Evolutionary conservation across 1,139 yeast species (phyloP).

Genomic region (Yamadazyma triangularis): DNA sequence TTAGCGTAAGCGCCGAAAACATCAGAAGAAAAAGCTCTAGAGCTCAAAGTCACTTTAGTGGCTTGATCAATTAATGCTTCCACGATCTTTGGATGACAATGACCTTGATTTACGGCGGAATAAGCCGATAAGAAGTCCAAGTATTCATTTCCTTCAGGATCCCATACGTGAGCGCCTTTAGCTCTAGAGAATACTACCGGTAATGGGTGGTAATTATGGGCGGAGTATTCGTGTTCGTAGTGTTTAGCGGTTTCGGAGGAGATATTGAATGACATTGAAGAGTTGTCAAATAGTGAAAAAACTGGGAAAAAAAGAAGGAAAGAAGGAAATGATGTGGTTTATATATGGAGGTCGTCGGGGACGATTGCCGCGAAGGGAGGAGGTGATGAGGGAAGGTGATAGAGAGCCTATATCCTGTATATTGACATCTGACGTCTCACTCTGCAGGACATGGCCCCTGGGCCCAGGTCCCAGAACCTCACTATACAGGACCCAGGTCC

Average conservation of each 20-base stretch:
- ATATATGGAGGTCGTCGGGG: too few species aligned
- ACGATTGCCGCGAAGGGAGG: too few species aligned
- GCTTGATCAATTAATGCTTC: slow-evolving; percentile 88
- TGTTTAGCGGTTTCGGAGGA: slow-evolving; percentile 64
- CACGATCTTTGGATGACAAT: slow-evolving; percentile 92
- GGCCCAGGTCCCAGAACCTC: neutral
- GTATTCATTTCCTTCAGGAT: slow-evolving; percentile 89
- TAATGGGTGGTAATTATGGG: slow-evolving; percentile 95
- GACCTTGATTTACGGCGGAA: slow-evolving; percentile 98
- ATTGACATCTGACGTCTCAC: slow-evolving; percentile 1
- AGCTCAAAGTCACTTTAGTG: slow-evolving; percentile 72
- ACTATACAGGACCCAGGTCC: too few species aligned
- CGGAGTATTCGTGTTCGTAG: slow-evolving; percentile 79
- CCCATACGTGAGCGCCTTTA: slow-evolving; percentile 93
- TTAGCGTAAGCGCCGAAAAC: slow-evolving; percentile 85
- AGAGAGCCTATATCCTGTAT: too few species aligned
- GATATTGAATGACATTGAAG: slow-evolving; percentile 21
- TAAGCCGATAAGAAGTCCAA: slow-evolving; percentile 88
- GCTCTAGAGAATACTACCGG: slow-evolving; percentile 93
- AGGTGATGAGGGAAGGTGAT: slow-evolving; percentile 8
- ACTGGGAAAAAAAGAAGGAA: neutral
- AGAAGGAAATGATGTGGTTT: neutral
- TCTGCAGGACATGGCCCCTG: neutral
- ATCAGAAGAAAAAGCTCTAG: slow-evolving; percentile 91
- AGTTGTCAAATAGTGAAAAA: neutral